Evolutionary conservation across 495 filamentous ascomycete species (phyloP).

Genomic region (Geoglossum glabrum): DNA sequence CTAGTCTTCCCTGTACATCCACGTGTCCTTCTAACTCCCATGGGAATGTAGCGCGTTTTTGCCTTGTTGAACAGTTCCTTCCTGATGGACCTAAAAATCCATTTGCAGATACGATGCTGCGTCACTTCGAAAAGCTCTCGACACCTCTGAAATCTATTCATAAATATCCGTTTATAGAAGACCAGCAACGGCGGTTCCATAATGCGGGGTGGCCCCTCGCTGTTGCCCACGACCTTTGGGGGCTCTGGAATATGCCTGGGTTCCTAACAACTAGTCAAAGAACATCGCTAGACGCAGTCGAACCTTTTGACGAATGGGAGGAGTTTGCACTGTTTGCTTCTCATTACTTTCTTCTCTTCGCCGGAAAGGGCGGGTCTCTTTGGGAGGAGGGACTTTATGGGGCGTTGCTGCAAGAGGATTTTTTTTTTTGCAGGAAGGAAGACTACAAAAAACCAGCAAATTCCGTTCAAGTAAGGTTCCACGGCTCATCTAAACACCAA

Average conservation of each 20-base stretch:
- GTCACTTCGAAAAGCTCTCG: conserved; percentile 60
- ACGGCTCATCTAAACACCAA: conserved; percentile 10
- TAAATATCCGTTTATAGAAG: conserved; percentile 40
- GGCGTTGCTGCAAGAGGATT: neutral
- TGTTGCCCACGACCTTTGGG: conserved; percentile 46
- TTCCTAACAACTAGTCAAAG: conserved; percentile 38
- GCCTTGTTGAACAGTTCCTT: conserved; percentile 74
- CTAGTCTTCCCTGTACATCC: neutral
- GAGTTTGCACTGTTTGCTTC: conserved; percentile 72
- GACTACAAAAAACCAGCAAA: neutral
- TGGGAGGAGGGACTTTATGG: neutral
- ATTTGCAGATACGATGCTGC: conserved; percentile 74
- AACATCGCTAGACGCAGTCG: conserved; percentile 37
- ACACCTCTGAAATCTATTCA: conserved; percentile 55
- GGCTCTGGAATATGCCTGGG: conserved; percentile 49
- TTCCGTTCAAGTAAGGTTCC: conserved; percentile 1
- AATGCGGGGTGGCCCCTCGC: conserved; percentile 42
- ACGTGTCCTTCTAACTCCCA: neutral
- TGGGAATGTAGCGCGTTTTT: conserved; percentile 30
- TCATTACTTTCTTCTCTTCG: conserved; percentile 71
- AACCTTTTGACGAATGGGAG: conserved; percentile 93
- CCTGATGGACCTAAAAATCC: conserved; percentile 59
- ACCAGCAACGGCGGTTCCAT: conserved; percentile 47
- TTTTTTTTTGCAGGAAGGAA: neutral
- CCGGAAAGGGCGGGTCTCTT: conserved; percentile 14